Conservation (phyloP, 176 grass and related monocot species). For the Raddia guianensis region DNA sequence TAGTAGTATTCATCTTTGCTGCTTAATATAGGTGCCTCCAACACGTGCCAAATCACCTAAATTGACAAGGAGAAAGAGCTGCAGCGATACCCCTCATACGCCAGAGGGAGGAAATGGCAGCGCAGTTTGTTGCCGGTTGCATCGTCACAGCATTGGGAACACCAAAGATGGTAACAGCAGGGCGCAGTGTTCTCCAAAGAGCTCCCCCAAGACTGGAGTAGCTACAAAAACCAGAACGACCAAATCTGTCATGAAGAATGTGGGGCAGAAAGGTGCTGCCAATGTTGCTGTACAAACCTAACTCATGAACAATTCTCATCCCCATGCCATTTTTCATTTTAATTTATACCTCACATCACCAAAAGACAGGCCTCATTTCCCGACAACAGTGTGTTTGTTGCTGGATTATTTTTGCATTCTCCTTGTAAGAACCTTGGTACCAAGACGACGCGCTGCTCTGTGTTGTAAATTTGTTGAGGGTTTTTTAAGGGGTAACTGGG, state of each 20-base stretch:
- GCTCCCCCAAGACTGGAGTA: conserved; percentile 41
- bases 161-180: conserved; percentile 55
- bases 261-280: conserved; percentile 20
- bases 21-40: conserved; percentile 63
- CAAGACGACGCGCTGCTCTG: conserved; percentile 19
- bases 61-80: conserved; percentile 82
- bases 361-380: conserved; percentile 36
- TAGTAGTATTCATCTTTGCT: neutral
- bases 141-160: conserved; percentile 70
- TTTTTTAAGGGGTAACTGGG: conserved; percentile 44
- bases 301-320: conserved; percentile 39
- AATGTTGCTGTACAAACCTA: conserved; percentile 67
- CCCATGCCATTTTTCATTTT: conserved; percentile 47
- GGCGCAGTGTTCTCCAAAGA: conserved; percentile 56
- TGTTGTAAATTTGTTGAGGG: conserved; percentile 49
- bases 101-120: conserved; percentile 50
- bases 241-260: conserved; percentile 42
- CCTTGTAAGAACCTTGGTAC: conserved; percentile 48
- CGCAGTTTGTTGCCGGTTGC: conserved; percentile 51
- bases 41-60: conserved; percentile 90
- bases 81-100: conserved; percentile 58
- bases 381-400: conserved; percentile 36
- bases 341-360: conserved; percentile 52
- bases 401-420: conserved; percentile 49
- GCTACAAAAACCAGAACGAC: conserved; percentile 45